Evolutionary conservation across 2,329 filamentous ascomycete species (phyloP).

Genomic region (Diaporthe longicolla): DNA sequence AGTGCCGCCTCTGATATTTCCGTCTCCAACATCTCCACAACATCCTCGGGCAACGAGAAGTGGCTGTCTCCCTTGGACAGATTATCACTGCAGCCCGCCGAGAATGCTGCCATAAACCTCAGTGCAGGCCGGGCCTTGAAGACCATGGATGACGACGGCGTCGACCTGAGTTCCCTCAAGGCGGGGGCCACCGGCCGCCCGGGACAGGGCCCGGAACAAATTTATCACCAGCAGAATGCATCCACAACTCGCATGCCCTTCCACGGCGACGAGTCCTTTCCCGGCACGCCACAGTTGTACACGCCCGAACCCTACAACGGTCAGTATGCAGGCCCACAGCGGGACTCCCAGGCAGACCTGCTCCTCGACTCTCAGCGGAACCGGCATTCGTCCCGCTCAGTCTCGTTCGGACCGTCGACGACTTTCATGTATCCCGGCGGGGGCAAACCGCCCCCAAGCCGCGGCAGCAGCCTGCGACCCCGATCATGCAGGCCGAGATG

Average conservation of each 20-base stretch:
- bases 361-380: slow-evolving; percentile 12
- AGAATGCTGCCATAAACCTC: slow-evolving; percentile 11
- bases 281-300: slow-evolving; percentile 10
- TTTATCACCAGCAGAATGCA: slow-evolving; percentile 24
- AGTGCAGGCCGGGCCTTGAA: not conserved
- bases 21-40: slow-evolving; percentile 21
- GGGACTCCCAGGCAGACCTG: slow-evolving; percentile 35
- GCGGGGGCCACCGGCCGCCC: slow-evolving; percentile 4
- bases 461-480: not conserved
- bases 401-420: slow-evolving; percentile 37
- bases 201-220: slow-evolving; percentile 8
- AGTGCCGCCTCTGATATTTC: slow-evolving; percentile 25
- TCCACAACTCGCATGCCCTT: slow-evolving; percentile 39
- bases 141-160: slow-evolving; percentile 30
- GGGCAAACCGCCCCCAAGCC: slow-evolving; percentile 11
- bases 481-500: slow-evolving; percentile 38
- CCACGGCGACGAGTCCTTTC: slow-evolving; percentile 37
- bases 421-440: slow-evolving; percentile 14
- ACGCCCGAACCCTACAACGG: slow-evolving; percentile 19
- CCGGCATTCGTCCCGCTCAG: slow-evolving; percentile 18
- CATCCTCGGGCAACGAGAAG: slow-evolving; percentile 34
- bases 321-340: not conserved
- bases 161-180: slow-evolving; percentile 35
- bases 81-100: slow-evolving; percentile 8
- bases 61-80: slow-evolving; percentile 36